Conservation (phyloP, 108 stramenopile genomes). For the Fragilariopsis cylindrus region DNA sequence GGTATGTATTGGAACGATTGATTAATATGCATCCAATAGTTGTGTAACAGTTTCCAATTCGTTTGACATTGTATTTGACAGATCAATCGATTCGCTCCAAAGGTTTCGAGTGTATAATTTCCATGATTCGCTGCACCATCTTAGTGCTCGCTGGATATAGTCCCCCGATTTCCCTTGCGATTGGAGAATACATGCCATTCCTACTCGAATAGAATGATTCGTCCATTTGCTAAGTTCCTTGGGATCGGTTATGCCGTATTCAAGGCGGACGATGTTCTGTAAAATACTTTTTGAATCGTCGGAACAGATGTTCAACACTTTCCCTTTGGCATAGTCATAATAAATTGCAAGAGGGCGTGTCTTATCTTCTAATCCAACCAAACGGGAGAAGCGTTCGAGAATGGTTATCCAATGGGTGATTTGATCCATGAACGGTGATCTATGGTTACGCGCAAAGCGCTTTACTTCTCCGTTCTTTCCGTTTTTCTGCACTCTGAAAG, state of each 20-base stretch:
- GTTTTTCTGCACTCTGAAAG: background rate
- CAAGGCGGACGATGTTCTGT: no score
- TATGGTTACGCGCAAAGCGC: background rate
- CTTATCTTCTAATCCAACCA: background rate
- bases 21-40: no score
- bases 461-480: background rate
- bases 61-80: no score
- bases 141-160: background rate
- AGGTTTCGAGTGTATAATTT: slow-evolving; percentile 3
- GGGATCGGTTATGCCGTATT: no score
- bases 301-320: background rate
- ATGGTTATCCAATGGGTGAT: background rate
- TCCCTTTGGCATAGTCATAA: background rate
- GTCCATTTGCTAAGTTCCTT: no score
- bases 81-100: no score
- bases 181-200: background rate
- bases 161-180: background rate
- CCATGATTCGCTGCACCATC: background rate
- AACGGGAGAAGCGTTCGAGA: background rate
- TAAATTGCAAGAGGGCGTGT: background rate
- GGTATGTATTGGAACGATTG: no score
- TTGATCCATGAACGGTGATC: background rate
- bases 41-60: no score
- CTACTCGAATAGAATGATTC: background rate
- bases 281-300: background rate